Percentiles rank a stretch among this genome's conserved stretches.
phyloP scores from a whole-genome alignment of 2,329 filamentous ascomycete species.

The Trichoderma atroviride region DNA sequence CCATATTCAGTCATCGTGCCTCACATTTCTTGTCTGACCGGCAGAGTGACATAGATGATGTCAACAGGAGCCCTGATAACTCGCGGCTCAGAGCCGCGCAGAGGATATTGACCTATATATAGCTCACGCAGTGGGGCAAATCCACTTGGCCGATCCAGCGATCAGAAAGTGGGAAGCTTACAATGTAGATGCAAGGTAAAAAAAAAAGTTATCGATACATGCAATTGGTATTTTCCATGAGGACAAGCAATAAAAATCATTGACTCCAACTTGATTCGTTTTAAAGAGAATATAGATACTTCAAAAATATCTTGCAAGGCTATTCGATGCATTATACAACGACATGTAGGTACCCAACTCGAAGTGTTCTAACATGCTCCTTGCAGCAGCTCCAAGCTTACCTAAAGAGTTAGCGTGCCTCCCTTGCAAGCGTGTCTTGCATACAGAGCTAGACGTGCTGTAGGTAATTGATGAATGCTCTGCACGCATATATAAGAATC shows the following conservation, averaged over 20 bases:
- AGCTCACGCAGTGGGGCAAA: neutral
- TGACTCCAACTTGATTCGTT: neutral
- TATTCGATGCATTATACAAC: too few relatives aligned
- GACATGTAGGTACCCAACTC: neutral
- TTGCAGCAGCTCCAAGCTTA: neutral
- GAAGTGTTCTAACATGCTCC: neutral
- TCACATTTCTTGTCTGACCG: neutral
- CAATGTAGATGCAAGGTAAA: neutral
- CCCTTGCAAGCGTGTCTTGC: neutral
- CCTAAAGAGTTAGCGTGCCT: neutral
- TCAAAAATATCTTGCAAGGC: too few relatives aligned
- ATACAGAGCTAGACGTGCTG: neutral
- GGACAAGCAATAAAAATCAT: neutral
- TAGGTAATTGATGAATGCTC: neutral
- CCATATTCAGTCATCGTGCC: constrained; percentile 44
- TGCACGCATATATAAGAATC: neutral
- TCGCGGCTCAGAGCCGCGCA: neutral
- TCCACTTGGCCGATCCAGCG: neutral
- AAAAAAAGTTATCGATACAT: neutral
- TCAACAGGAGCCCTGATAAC: neutral
- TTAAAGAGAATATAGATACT: neutral
- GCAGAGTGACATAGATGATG: constrained; percentile 6
- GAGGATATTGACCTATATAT: neutral
- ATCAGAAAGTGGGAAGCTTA: neutral
- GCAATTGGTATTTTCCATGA: neutral